A percentile compares a stretch with the other conserved stretches of the same genome.
Evolutionary conservation across 2,329 filamentous ascomycete genomes (phyloP).

Genomic region (Microsporum ferrugineum): DNA sequence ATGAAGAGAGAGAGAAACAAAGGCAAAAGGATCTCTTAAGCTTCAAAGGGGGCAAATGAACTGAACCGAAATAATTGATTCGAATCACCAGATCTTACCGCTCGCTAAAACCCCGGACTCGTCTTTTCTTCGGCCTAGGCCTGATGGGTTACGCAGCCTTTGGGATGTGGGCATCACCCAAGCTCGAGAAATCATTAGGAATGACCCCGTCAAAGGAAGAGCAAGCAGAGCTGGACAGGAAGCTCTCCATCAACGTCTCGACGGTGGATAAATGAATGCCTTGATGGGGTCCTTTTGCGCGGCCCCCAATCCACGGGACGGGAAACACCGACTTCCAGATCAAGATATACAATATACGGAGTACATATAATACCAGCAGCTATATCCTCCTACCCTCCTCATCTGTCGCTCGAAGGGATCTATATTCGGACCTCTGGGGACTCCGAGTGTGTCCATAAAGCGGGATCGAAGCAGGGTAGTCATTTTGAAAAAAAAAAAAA

Average conservation of each 20-base stretch:
- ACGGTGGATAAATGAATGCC: slow-evolving; percentile 13
- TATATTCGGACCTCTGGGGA: background rate
- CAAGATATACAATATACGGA: background rate
- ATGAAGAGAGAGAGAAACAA: background rate
- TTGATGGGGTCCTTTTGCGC: background rate
- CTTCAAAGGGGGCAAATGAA: background rate
- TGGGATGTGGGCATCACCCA: slow-evolving; percentile 63
- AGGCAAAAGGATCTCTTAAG: background rate
- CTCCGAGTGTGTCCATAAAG: background rate
- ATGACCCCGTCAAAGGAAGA: slow-evolving; percentile 63
- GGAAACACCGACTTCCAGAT: background rate
- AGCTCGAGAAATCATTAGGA: slow-evolving; percentile 60
- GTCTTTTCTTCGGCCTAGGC: slow-evolving; percentile 58
- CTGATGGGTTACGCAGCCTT: slow-evolving; percentile 64
- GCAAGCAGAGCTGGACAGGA: slow-evolving; percentile 49
- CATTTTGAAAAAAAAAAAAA: background rate
- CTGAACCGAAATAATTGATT: background rate
- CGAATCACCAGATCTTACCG: slow-evolving; percentile 50
- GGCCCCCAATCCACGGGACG: background rate
- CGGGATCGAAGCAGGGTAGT: background rate
- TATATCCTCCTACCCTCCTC: background rate
- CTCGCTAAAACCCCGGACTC: slow-evolving; percentile 58
- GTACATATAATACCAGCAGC: background rate
- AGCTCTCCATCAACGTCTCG: slow-evolving; percentile 22
- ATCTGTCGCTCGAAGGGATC: background rate